Percentiles rank a stretch among this genome's conserved stretches.
Evolutionary conservation across 352 stramenopile species (phyloP).

Genomic region (Globisporangium emineosum): DNA sequence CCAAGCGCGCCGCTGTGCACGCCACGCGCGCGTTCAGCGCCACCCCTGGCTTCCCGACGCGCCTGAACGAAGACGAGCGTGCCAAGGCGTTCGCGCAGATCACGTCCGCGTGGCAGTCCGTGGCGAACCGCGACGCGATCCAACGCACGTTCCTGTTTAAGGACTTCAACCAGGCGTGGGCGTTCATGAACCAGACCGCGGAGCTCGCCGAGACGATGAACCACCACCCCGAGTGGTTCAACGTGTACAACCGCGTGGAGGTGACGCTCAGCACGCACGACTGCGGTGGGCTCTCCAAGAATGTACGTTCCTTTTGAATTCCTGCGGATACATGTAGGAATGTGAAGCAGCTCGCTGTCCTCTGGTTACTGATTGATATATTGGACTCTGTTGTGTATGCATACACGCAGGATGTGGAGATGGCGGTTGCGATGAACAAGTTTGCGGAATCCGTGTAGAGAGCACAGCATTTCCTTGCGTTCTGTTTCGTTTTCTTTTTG

Average conservation of each 20-base stretch:
- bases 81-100: conserved; percentile 37
- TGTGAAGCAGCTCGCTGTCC: neutral
- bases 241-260: conserved; percentile 97
- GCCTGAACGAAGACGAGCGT: conserved; percentile 46
- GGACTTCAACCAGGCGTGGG: conserved; percentile 81
- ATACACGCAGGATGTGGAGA: conserved; percentile 54
- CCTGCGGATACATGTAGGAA: neutral
- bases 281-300: conserved; percentile 90
- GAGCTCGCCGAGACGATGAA: conserved; percentile 87
- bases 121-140: conserved; percentile 77
- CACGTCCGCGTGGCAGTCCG: conserved; percentile 43
- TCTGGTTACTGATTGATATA: neutral
- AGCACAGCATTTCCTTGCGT: neutral
- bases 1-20: neutral
- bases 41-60: conserved; percentile 38
- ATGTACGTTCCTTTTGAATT: conserved; percentile 36
- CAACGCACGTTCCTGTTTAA: conserved; percentile 78
- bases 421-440: conserved; percentile 75
- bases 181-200: conserved; percentile 76
- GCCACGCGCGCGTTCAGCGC: conserved; percentile 12
- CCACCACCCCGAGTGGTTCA: conserved; percentile 99
- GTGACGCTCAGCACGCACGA: conserved; percentile 97
- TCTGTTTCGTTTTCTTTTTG: conserved; percentile 6
- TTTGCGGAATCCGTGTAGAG: conserved; percentile 31
- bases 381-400: neutral